Percentiles rank a stretch among this genome's conserved stretches.
phyloP scores from a whole-genome alignment of 2,329 filamentous ascomycete genomes.

The Metarhizium album region DNA sequence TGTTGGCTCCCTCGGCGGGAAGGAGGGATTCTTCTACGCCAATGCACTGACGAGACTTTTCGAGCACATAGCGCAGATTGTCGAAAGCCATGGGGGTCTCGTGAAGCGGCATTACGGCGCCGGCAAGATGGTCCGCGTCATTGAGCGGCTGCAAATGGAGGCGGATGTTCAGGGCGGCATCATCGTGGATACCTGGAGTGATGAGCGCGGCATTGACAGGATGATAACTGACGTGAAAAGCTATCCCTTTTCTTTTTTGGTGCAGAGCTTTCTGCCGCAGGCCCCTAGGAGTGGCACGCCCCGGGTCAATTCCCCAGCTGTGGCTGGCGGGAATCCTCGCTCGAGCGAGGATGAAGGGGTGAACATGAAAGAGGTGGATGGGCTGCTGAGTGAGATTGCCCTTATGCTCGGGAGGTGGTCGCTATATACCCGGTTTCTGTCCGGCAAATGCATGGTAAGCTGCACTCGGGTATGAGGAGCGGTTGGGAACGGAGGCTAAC shows the following conservation, averaged over 20 bases:
- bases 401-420: conserved; percentile 93
- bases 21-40: conserved; percentile 83
- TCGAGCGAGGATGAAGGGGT: conserved; percentile 81
- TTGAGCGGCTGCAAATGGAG: conserved; percentile 85
- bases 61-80: conserved; percentile 93
- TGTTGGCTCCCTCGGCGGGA: conserved; percentile 34
- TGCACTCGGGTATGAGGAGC: conserved; percentile 8
- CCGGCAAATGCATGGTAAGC: conserved; percentile 71
- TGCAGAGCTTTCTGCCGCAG: conserved; percentile 78
- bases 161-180: conserved; percentile 95
- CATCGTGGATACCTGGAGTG: conserved; percentile 88
- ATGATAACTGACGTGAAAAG: conserved; percentile 92
- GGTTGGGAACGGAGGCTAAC: background rate
- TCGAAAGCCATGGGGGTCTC: conserved; percentile 80
- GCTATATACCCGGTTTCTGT: conserved; percentile 80
- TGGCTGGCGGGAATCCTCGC: conserved; percentile 41
- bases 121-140: conserved; percentile 89
- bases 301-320: conserved; percentile 66
- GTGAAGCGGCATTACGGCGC: conserved; percentile 90
- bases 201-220: conserved; percentile 75
- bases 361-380: conserved; percentile 94
- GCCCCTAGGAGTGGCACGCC: conserved; percentile 55
- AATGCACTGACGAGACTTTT: conserved; percentile 85
- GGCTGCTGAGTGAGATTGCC: conserved; percentile 74
- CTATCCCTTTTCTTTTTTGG: conserved; percentile 93